Conservation (phyloP, 2,329 filamentous ascomycete species). For the Cytospora mali region DNA sequence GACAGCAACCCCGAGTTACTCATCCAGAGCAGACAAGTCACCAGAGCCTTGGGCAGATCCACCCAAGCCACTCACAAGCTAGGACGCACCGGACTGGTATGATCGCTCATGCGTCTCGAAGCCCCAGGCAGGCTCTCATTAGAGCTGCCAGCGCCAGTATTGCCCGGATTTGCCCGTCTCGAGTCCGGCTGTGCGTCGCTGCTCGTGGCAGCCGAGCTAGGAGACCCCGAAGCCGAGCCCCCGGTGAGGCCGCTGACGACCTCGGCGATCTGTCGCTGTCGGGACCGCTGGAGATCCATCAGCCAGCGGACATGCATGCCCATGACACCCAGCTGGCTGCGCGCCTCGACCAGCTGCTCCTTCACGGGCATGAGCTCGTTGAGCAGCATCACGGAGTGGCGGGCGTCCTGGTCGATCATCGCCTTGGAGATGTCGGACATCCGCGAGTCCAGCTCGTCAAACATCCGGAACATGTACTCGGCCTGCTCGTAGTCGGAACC, state of each 20-base stretch:
- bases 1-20: not conserved
- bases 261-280: slow-evolving; percentile 51
- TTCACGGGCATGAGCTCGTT: slow-evolving; percentile 65
- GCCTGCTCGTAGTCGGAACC: slow-evolving; percentile 32
- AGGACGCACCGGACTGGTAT: slow-evolving; percentile 14
- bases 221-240: not conserved
- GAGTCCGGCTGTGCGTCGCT: slow-evolving; percentile 7
- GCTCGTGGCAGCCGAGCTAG: not conserved
- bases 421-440: slow-evolving; percentile 61
- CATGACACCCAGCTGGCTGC: slow-evolving; percentile 59
- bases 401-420: slow-evolving; percentile 60
- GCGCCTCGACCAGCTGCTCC: slow-evolving; percentile 63
- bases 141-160: not conserved
- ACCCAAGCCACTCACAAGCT: slow-evolving; percentile 14
- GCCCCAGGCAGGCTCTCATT: not conserved
- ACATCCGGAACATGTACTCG: slow-evolving; percentile 48
- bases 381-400: slow-evolving; percentile 62
- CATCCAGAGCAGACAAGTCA: not conserved
- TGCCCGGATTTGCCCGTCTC: not conserved
- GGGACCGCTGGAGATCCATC: slow-evolving; percentile 45
- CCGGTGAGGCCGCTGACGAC: slow-evolving; percentile 85
- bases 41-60: too few relatives aligned
- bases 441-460: slow-evolving; percentile 56
- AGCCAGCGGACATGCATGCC: slow-evolving; percentile 64
- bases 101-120: slow-evolving; percentile 6